These are phyloP conservation scores for Coemansia sp. DNA, from an alignment of 192 early-diverging fungal genomes.

Conservation along the genomic window DNA sequence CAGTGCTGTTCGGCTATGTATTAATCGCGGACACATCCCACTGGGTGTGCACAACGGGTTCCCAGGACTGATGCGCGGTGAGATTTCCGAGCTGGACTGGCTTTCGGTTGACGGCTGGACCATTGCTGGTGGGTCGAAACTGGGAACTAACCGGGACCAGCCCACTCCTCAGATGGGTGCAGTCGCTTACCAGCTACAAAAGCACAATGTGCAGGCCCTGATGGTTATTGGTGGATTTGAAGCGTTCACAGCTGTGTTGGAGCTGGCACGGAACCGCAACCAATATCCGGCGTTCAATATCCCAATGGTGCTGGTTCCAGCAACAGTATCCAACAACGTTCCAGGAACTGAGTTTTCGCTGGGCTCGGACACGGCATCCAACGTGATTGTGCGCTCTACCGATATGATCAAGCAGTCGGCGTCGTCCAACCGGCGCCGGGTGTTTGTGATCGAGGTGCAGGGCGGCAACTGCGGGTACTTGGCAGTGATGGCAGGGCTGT, in stretches of 20 bases:
- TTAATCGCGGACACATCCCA: constrained; percentile 84
- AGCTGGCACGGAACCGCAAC: constrained; percentile 65
- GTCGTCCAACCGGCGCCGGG: constrained; percentile 81
- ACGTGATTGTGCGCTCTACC: constrained; percentile 86
- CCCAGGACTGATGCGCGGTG: constrained; percentile 79
- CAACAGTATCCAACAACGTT: constrained; percentile 97
- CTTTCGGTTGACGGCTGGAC: constrained; percentile 88
- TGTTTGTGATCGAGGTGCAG: constrained; percentile 97
- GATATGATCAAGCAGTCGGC: constrained; percentile 94
- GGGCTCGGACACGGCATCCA: constrained; percentile 92
- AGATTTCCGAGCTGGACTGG: constrained; percentile 77
- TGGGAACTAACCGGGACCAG: constrained; percentile 93
- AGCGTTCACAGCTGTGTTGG: constrained; percentile 76
- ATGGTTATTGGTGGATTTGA: constrained; percentile 97
- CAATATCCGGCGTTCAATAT: constrained; percentile 92
- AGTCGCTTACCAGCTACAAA: constrained; percentile 89
- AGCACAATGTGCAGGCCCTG: constrained; percentile 84
- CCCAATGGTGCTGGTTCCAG: constrained; percentile 89
- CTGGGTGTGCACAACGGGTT: constrained; percentile 93
- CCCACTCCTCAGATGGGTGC: constrained; percentile 81
- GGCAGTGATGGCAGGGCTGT: constrained; percentile 80
- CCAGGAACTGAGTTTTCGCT: constrained; percentile 94
- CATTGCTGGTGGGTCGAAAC: constrained; percentile 83
- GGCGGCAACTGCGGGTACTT: constrained; percentile 94
- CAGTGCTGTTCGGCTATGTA: constrained; percentile 74